These are phyloP conservation scores for Ogataea saltuana DNA, from an alignment of 805 yeast genomes.

Conservation along the genomic window DNA sequence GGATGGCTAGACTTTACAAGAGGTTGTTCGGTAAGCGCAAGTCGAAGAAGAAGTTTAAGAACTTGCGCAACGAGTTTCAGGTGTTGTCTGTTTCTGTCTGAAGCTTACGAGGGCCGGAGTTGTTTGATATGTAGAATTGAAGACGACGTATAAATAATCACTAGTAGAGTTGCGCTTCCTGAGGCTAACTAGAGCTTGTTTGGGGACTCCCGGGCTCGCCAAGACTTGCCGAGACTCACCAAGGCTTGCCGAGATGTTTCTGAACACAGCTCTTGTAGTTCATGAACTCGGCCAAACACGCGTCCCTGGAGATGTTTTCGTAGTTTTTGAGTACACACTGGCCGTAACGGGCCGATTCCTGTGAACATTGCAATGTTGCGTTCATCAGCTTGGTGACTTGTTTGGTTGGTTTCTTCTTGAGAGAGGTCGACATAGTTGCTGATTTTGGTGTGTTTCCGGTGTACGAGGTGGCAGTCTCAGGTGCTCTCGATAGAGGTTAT, in stretches of 20 bases:
- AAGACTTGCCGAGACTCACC: constrained; percentile 16
- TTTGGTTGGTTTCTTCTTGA: constrained; percentile 27
- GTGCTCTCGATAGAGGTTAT: no score
- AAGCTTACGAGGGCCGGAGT: background rate
- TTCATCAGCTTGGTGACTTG: constrained; percentile 36
- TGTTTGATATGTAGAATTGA: background rate
- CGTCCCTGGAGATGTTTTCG: constrained; percentile 49
- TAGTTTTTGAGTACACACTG: constrained; percentile 53
- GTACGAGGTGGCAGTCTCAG: background rate
- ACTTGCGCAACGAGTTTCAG: constrained; percentile 32
- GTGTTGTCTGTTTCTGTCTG: no score
- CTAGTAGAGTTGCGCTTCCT: background rate
- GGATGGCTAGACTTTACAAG: constrained; percentile 43
- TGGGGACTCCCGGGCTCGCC: background rate
- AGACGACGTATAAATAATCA: background rate
- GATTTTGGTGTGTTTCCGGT: background rate
- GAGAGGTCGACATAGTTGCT: constrained; percentile 11
- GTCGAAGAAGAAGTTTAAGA: constrained; percentile 41
- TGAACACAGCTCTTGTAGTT: constrained; percentile 52
- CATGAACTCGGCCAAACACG: constrained; percentile 53
- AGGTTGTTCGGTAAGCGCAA: constrained; percentile 32
- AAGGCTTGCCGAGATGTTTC: constrained; percentile 34
- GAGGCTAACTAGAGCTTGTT: background rate
- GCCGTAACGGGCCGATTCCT: constrained; percentile 46
- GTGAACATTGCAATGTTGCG: constrained; percentile 32